phyloP scores from a whole-genome alignment of 1,139 yeast genomes.

The Protomyces inundatus region DNA sequence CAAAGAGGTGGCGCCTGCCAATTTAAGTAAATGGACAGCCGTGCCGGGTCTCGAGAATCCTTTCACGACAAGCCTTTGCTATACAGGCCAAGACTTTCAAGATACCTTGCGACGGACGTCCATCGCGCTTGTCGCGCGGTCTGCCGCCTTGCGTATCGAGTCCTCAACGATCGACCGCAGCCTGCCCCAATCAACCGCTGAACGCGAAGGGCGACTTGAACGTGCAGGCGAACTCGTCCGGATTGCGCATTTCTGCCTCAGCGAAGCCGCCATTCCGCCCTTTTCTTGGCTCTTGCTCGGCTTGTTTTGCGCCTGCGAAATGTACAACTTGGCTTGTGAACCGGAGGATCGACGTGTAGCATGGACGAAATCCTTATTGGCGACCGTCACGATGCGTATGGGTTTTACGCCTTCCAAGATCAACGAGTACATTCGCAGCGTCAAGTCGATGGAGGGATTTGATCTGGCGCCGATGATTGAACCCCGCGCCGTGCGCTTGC shows the following conservation, averaged over 20 bases:
- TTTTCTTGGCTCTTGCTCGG: background rate
- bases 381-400: background rate
- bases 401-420: background rate
- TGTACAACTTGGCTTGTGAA: background rate
- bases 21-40: background rate
- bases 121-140: background rate
- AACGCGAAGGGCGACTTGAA: background rate
- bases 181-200: background rate
- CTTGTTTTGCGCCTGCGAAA: background rate
- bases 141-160: background rate
- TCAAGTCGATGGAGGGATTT: background rate
- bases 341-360: background rate
- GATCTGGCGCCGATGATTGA: background rate
- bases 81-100: background rate
- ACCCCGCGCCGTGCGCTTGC: background rate
- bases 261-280: background rate
- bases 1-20: background rate
- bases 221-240: background rate
- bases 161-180: background rate
- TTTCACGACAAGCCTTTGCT: background rate
- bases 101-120: background rate
- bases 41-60: background rate
- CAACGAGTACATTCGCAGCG: background rate
- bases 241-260: background rate
- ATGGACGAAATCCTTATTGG: background rate